Conservation (phyloP, 1,284 basidiomycete genomes). For the Ceratobasidium sp. region DNA sequence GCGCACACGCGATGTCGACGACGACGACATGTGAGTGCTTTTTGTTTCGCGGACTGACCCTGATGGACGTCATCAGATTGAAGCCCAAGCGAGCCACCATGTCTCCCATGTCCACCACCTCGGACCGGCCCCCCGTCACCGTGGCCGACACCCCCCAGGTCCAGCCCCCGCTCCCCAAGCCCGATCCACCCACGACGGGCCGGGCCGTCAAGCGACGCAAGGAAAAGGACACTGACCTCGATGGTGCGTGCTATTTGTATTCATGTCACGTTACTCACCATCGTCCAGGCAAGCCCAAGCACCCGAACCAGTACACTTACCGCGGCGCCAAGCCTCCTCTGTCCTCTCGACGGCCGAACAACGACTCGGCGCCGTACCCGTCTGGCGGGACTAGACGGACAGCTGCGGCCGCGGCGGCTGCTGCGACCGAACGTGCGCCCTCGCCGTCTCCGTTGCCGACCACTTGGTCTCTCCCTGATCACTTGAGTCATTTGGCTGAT, state of each 20-base stretch:
- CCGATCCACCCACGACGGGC: constrained; percentile 4
- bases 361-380: constrained; percentile 37
- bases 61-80: constrained; percentile 17
- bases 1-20: constrained; percentile 38
- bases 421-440: constrained; percentile 62
- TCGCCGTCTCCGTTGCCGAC: constrained; percentile 76
- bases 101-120: constrained; percentile 40
- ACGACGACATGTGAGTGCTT: constrained; percentile 37
- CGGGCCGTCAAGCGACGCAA: constrained; percentile 32
- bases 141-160: constrained; percentile 31
- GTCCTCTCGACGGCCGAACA: constrained; percentile 11
- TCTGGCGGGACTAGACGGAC: constrained; percentile 38
- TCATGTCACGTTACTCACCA: constrained; percentile 16
- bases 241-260: constrained; percentile 2
- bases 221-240: constrained; percentile 25
- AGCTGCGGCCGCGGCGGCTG: constrained; percentile 44
- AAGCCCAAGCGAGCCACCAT: constrained; percentile 43
- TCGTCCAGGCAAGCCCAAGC: constrained; percentile 50
- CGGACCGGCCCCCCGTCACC: constrained; percentile 33
- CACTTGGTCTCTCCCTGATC: constrained; percentile 92
- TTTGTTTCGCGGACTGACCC: constrained; percentile 11
- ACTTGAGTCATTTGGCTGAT: constrained; percentile 83
- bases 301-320: constrained; percentile 66
- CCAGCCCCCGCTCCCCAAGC: constrained; percentile 33
- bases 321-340: constrained; percentile 46